Base-by-base conservation (phyloP, 495 filamentous ascomycete species). In the Chlorociboria aeruginascens region DNA sequence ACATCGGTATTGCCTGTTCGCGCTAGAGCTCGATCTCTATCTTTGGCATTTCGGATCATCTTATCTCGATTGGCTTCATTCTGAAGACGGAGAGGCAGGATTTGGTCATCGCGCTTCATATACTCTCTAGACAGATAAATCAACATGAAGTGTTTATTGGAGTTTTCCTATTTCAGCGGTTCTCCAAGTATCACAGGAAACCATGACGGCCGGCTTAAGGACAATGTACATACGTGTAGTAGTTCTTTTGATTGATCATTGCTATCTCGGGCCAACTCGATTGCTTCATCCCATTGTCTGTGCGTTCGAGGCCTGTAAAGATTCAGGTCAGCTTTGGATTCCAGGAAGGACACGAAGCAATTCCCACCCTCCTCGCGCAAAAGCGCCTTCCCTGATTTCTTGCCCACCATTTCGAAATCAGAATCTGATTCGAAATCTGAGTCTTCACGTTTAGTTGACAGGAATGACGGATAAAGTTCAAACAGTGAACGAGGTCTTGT, bases 171-270 rank as follows among this genome's bases (percentile, higher is more conserved):
- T 25, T 25, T 25, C 20, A 2, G 20, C 4, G 20, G 20, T 25
- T 25, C 20, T 25, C 20, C 20, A 25, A 25, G 20, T 1, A 25
- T 4, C 4, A 25, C 20, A 25, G 20, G 20, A 25, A 1, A 25
- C 4, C 1, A 25, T 25, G 20, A 25, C 4, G 20, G 4, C 20
- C 1, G 4, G 1, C 20, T 4, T 4, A 25, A 25, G 20, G 20
- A 25, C 20, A 25, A 25, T 25, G 20, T 25, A 72, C 87, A 46
- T 73, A 95, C 87, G 92, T 98, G 59, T 98, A 98, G 66, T 98
- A 98, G 65, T 98, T 98, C 67, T 98, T 98, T 61, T 98, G 92
- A 60, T 98, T 98, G 63, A 98, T 98, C 59, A 89, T 82, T 12
- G 73, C 72, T 36, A 95, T 78, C 55, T 89, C 82, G 14, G 92